Conservation (phyloP, 169 alveolate genomes). For the Condylostoma magnum region DNA sequence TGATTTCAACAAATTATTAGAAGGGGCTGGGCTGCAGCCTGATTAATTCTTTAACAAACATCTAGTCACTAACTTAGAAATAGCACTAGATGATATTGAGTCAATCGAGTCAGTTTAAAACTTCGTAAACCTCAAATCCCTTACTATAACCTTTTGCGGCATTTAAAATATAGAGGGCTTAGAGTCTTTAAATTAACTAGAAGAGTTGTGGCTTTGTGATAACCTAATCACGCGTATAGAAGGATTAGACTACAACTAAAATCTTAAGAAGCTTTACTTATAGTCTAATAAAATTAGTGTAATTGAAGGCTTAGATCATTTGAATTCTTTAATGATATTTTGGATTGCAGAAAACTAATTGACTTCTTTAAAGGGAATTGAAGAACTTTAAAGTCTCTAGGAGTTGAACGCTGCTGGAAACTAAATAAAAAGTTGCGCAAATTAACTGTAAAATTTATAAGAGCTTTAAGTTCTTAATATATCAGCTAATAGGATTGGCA, state of each 20-base stretch:
- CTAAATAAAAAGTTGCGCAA: background rate
- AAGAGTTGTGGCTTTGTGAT: background rate
- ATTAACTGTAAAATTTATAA: background rate
- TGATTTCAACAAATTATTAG: no score
- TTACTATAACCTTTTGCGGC: background rate
- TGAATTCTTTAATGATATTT: background rate
- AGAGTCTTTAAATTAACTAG: background rate
- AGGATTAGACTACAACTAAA: background rate
- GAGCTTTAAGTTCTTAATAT: conserved; percentile 51
- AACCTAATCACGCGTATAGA: background rate
- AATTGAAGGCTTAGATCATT: conserved; percentile 24
- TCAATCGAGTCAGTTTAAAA: background rate
- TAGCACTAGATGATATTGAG: background rate
- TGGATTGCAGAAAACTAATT: conserved; percentile 28
- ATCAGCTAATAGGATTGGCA: conserved; percentile 54
- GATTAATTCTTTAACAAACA: background rate
- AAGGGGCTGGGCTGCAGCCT: conserved; percentile 19
- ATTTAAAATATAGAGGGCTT: background rate
- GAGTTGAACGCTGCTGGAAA: conserved; percentile 1
- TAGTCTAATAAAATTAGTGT: background rate
- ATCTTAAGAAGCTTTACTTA: background rate
- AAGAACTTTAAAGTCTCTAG: background rate
- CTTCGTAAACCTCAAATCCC: background rate
- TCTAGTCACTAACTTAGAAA: background rate
- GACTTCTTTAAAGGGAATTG: background rate